phyloP scores from a whole-genome alignment of 140 eudicot genomes.

The Bidens hawaiensis region DNA sequence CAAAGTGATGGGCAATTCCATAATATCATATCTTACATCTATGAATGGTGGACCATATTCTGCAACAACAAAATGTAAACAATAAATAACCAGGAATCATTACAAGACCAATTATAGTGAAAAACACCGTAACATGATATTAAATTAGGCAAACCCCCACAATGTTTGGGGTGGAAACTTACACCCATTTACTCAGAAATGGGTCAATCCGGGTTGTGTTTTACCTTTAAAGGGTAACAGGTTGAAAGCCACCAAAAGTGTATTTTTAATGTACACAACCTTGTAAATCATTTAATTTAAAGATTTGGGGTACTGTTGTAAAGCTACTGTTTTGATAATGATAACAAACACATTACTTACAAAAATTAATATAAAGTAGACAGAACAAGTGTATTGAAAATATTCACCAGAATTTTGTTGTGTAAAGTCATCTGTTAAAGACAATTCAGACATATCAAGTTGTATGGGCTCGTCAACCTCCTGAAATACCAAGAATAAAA shows the following conservation, averaged over 20 bases:
- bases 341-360: neutral
- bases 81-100: constrained; percentile 7
- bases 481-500: constrained; percentile 34
- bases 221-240: neutral
- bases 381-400: neutral
- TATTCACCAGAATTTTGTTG: constrained; percentile 60
- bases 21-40: constrained; percentile 69
- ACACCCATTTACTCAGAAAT: neutral
- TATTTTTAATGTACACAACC: neutral
- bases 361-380: neutral
- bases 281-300: neutral
- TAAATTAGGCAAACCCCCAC: neutral
- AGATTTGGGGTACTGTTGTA: neutral
- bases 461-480: constrained; percentile 96
- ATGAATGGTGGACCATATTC: constrained; percentile 56
- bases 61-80: constrained; percentile 23
- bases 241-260: neutral
- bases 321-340: neutral
- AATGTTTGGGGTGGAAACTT: neutral
- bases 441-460: constrained; percentile 76
- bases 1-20: constrained; percentile 76
- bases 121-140: neutral
- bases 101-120: neutral
- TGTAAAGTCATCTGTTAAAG: constrained; percentile 60
- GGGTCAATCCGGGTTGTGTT: neutral